phyloP scores from a whole-genome alignment of 495 filamentous ascomycete species.

The Hypoxylon fuscum region DNA sequence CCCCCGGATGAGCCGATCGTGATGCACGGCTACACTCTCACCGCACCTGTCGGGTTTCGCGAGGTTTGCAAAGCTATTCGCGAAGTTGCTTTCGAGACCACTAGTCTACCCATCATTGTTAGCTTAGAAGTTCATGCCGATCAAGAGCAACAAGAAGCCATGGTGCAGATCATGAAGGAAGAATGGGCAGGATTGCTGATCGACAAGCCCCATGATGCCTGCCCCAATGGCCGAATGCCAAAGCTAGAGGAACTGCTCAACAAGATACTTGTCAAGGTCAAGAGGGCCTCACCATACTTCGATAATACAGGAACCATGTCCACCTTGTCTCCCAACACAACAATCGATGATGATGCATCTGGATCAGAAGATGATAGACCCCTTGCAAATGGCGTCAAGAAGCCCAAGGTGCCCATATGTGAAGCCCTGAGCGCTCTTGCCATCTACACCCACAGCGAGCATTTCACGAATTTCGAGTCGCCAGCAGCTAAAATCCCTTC shows the following conservation, averaged over 20 bases:
- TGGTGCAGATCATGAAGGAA: constrained; percentile 92
- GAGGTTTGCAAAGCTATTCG: constrained; percentile 83
- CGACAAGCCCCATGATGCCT: constrained; percentile 58
- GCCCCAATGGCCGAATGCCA: constrained; percentile 69
- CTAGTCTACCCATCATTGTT: constrained; percentile 82
- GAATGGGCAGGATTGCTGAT: constrained; percentile 81
- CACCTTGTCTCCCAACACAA: constrained; percentile 33
- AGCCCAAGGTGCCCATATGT: constrained; percentile 67
- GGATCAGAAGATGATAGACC: constrained; percentile 44
- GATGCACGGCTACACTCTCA: constrained; percentile 86
- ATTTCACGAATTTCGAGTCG: constrained; percentile 71
- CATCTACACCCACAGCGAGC: constrained; percentile 84
- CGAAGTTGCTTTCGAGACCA: constrained; percentile 77
- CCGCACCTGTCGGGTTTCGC: constrained; percentile 84
- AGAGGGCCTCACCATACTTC: constrained; percentile 62
- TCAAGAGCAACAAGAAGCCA: constrained; percentile 81
- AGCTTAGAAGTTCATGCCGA: constrained; percentile 90
- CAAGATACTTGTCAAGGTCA: constrained; percentile 93
- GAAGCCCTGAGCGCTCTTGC: constrained; percentile 76
- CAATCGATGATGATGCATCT: constrained; percentile 44
- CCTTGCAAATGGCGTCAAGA: constrained; percentile 48
- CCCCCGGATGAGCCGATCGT: constrained; percentile 71
- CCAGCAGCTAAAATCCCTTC: constrained; percentile 68
- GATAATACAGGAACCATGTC: constrained; percentile 41
- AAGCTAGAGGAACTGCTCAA: constrained; percentile 71